Evolutionary conservation across 2,329 filamentous ascomycete species (phyloP).

Genomic region (Didymellaceae sp.): DNA sequence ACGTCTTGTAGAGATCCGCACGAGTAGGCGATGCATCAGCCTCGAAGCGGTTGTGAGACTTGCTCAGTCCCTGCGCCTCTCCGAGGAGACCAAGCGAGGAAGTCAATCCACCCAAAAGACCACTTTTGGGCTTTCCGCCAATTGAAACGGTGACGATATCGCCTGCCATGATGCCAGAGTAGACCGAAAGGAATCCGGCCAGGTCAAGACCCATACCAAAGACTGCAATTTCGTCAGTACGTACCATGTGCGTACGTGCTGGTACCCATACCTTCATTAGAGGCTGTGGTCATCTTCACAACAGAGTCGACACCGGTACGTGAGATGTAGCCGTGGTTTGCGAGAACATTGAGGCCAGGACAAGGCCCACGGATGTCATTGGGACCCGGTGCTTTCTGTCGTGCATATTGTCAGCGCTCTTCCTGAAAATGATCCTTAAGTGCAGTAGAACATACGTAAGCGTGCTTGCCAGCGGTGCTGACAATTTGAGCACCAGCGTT

Average conservation of each 20-base stretch:
- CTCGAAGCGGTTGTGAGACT: slow-evolving; percentile 47
- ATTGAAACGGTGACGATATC: slow-evolving; percentile 57
- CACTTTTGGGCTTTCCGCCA: slow-evolving; percentile 49
- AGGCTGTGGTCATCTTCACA: background rate
- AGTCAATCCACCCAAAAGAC: slow-evolving; percentile 20
- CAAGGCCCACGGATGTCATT: background rate
- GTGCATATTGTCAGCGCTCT: too few relatives aligned
- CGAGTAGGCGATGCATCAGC: slow-evolving; percentile 41
- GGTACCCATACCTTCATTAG: background rate
- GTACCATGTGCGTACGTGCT: background rate
- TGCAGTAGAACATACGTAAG: too few relatives aligned
- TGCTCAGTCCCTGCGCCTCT: slow-evolving; percentile 31
- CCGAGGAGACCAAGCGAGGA: slow-evolving; percentile 27
- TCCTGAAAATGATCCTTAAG: too few relatives aligned
- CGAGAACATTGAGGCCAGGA: background rate
- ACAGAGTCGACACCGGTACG: background rate
- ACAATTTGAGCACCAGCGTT: too few relatives aligned
- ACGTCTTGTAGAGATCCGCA: slow-evolving; percentile 33
- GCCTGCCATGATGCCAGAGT: slow-evolving; percentile 42
- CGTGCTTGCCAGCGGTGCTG: too few relatives aligned
- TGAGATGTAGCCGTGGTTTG: slow-evolving; percentile 2
- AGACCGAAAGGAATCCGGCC: slow-evolving; percentile 39
- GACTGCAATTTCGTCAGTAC: slow-evolving; percentile 16
- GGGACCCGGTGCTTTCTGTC: background rate
- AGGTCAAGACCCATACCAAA: slow-evolving; percentile 47